Evolutionary conservation across 106 monocot species (phyloP), one percentile per base, ranked within the genome.

Genomic region (Iris macrosiphon): DNA sequence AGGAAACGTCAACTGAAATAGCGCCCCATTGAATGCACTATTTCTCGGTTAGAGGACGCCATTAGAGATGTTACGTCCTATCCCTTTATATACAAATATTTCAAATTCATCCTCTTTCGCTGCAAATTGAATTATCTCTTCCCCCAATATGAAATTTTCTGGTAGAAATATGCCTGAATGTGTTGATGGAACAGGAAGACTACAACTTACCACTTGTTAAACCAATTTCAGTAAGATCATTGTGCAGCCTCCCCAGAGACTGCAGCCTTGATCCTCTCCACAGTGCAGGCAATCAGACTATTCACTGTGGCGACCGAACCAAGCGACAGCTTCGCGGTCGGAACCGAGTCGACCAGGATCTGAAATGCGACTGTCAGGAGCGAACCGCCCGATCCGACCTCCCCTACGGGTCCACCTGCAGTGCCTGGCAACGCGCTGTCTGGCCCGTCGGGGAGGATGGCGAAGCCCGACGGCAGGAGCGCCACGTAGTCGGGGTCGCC

Each of bases 401-500:
- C 70, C 4, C 32, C 61, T 3, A 34, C 29, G 17, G 12, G 59
- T 4, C 65, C 57, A 1, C 26, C 49, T 3, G 16, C 59, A 2
- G n/a, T n/a, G n/a, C n/a, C n/a, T n/a, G n/a, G n/a, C n/a, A n/a
- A n/a, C 1, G 31, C 65, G 0, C 12, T 42, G 3, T 22, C 7
- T 0, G 76, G 79, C 0, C 86, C 86, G 42, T 92, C 92, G 12
- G 92, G 92, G 16, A 92, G 76, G 31, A 92, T 80, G 29, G 92
- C 86, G 50, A 87, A 92, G 4, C 89, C 89, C 0, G 89, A 89
- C 2, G 89, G 89, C 20, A 89, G 71, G 15, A 89, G 84, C 10
- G 89, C 86, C 14, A 87, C 92, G 52, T 92, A 92, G 67, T 86
- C 82, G 3, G 92, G 87, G 33, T 92, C 87, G 10, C 92, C 92